Evolutionary conservation across 805 yeast genomes (phyloP).

Genomic region (Candida vaughaniae): DNA sequence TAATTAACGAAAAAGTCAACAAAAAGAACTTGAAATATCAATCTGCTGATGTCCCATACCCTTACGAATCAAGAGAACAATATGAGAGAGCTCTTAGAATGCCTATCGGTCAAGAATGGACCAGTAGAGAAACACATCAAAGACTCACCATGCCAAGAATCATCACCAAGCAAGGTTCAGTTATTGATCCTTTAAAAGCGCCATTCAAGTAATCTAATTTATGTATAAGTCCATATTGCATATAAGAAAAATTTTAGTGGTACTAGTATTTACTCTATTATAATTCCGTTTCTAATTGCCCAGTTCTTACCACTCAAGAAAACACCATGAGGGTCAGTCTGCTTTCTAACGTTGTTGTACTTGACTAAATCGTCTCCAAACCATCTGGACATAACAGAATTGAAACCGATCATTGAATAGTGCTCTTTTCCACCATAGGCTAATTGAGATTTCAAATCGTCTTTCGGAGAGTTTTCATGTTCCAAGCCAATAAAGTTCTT

Average conservation of each 20-base stretch:
- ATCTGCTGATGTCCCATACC: constrained; percentile 90
- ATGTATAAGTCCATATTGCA: constrained; percentile 1
- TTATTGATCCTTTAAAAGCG: constrained; percentile 87
- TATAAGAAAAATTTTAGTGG: too few relatives aligned
- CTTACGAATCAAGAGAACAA: constrained; percentile 89
- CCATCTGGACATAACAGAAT: constrained; percentile 69
- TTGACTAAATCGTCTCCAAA: constrained; percentile 66
- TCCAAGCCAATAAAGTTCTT: constrained; percentile 77
- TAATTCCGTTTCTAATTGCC: constrained; percentile 78
- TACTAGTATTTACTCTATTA: constrained; percentile 21
- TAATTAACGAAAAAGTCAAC: constrained; percentile 82
- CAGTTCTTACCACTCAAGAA: constrained; percentile 77
- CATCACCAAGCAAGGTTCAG: constrained; percentile 80
- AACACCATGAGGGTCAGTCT: constrained; percentile 78
- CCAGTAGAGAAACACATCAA: constrained; percentile 83
- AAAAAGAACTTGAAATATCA: constrained; percentile 85
- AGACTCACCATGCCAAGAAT: constrained; percentile 86
- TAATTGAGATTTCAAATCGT: constrained; percentile 40
- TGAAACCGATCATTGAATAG: constrained; percentile 80
- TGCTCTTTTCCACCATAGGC: constrained; percentile 45
- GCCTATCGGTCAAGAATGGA: constrained; percentile 99
- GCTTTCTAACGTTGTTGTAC: constrained; percentile 63
- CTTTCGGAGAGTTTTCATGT: constrained; percentile 27
- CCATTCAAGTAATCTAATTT: constrained; percentile 55
- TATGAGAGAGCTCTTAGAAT: constrained; percentile 89